These are phyloP conservation scores for Chlorophyllum brunneum DNA, from an alignment of 768 basidiomycete genomes.

Conservation along the genomic window DNA sequence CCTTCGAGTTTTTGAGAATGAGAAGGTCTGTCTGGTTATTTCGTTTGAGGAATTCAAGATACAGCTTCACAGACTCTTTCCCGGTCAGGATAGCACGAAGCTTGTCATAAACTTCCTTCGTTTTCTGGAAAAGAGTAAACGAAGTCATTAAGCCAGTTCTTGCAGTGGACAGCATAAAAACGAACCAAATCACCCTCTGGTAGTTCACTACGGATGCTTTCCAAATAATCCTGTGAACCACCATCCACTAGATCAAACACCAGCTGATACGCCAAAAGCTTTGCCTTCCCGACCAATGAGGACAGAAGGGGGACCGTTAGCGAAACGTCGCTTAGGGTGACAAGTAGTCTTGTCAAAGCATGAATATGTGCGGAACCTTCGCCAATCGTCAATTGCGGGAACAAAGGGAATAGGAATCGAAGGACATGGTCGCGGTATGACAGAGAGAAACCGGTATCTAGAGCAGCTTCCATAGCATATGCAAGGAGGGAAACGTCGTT, in stretches of 20 bases:
- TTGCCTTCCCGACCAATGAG: slow-evolving; percentile 67
- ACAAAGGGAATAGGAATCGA: slow-evolving; percentile 78
- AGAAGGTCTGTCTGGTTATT: slow-evolving; percentile 92
- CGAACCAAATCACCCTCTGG: slow-evolving; percentile 66
- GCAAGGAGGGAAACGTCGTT: slow-evolving; percentile 76
- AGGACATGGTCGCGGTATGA: slow-evolving; percentile 81
- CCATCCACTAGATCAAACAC: slow-evolving; percentile 95
- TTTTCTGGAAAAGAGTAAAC: slow-evolving; percentile 36
- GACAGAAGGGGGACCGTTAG: slow-evolving; percentile 72
- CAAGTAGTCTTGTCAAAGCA: slow-evolving; percentile 82
- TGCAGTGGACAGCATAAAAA: slow-evolving; percentile 5
- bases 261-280: slow-evolving; percentile 87
- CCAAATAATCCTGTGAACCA: slow-evolving; percentile 89
- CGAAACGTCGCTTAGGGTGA: slow-evolving; percentile 81
- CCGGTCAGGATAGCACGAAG: slow-evolving; percentile 84
- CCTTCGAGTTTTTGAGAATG: slow-evolving; percentile 92
- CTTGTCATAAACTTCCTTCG: slow-evolving; percentile 64
- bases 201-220: slow-evolving; percentile 63
- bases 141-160: slow-evolving; percentile 4
- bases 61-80: slow-evolving; percentile 87
- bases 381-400: slow-evolving; percentile 69
- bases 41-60: slow-evolving; percentile 92
- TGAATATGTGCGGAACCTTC: slow-evolving; percentile 75
- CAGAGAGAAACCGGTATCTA: slow-evolving; percentile 86
- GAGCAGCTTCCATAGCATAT: slow-evolving; percentile 90